Evolutionary conservation across 345 rosid genomes (phyloP).

Genomic region (Turritis glabra): DNA sequence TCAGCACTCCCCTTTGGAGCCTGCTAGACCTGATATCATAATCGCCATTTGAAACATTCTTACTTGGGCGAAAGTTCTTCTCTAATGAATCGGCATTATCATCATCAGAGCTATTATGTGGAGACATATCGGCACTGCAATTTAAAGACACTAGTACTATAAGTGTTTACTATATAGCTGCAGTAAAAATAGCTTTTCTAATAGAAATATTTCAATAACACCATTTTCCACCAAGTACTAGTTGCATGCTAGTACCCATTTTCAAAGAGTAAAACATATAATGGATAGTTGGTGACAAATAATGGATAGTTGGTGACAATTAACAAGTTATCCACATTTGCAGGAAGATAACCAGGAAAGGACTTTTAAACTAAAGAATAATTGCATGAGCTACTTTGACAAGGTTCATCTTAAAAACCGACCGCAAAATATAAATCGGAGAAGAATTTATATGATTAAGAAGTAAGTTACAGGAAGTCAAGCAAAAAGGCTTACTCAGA

Average conservation of each 20-base stretch:
- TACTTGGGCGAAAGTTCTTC: constrained; percentile 46
- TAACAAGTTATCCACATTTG: background rate
- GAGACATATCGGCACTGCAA: constrained; percentile 42
- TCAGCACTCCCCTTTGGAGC: constrained; percentile 87
- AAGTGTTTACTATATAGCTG: constrained; percentile 50
- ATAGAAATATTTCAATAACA: background rate
- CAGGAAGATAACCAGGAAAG: constrained; percentile 11
- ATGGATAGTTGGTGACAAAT: background rate
- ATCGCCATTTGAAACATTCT: constrained; percentile 51
- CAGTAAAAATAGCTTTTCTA: constrained; percentile 38
- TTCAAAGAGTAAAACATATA: background rate
- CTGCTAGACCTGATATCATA: constrained; percentile 50
- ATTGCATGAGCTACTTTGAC: constrained; percentile 18
- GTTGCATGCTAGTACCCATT: constrained; percentile 9
- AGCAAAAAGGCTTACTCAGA: constrained; percentile 59
- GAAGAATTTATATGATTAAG: background rate
- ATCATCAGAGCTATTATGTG: constrained; percentile 45
- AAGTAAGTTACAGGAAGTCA: background rate
- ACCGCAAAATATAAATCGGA: background rate
- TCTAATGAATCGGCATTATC: constrained; percentile 48
- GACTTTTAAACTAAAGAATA: constrained; percentile 1
- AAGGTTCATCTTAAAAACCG: constrained; percentile 5
- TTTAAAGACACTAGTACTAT: constrained; percentile 16
- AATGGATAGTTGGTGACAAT: background rate
- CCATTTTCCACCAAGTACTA: constrained; percentile 6